Evolutionary conservation across 148 eudicot species (phyloP), one percentile per base, ranked within the genome.

Genomic region (Mesembryanthemum crystallinum): DNA sequence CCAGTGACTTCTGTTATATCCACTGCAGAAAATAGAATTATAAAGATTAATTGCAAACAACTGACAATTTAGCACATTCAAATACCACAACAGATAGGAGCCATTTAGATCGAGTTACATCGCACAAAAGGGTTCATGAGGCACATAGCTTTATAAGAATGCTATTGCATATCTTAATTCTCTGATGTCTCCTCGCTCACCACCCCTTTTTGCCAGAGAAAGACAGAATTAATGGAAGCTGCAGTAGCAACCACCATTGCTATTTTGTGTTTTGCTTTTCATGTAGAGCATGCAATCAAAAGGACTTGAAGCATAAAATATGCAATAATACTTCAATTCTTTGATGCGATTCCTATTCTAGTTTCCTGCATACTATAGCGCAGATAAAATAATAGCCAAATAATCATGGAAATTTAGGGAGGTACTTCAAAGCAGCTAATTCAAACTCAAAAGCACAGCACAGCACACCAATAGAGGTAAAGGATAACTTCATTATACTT

Each of bases 1-100:
- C 92, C 97, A 27, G 93, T 83, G 32, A 87, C 92, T 86, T 94
- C 98, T 43, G 96, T 64, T 79, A 90, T 72, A 84, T 94, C 98
- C 55, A 85, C 98, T 92, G 91, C 78, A 77, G 28, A 78, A 29
- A 52, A 17, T 59, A 73, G 37, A 75, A 4, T 54, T 1, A 29
- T 13, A 5, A 25, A 69, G 18, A 52, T 64, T 64, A 52, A 74
- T 35, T 68, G 78, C 69, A 30, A 67, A 14, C 14, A 13, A 13
- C 14, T 8, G 1, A 45, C n/a, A n/a, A n/a, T n/a, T n/a, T n/a
- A n/a, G n/a, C 64, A 52, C 33, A 43, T 45, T 45, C 13, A 13
- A 27, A 24, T 39, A 49, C 18, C 57, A 25, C 35, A 25, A 30
- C n/a, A 28, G 13, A 27, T 54, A 47, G 7, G 18, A 67, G 29